Conservation (phyloP, 2,329 filamentous ascomycete species). For the Tolypocladium album region DNA sequence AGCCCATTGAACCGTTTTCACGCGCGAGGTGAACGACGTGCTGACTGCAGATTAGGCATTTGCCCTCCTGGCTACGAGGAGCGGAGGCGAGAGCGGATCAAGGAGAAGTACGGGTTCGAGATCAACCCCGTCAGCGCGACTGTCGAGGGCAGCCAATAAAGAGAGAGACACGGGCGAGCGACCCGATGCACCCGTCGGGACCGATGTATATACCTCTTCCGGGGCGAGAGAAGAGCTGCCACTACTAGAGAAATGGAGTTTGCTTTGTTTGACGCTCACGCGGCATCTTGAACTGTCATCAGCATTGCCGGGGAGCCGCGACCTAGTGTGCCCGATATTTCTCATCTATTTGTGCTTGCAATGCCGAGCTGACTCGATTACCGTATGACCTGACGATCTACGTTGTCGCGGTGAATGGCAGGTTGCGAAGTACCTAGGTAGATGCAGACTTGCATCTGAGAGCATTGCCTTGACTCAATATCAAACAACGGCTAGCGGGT, state of each 20-base stretch:
- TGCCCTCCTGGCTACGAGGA: conserved; percentile 74
- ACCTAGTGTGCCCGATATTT: neutral
- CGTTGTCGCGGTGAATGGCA: neutral
- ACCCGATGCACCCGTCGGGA: conserved; percentile 6
- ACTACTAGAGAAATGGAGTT: conserved; percentile 30
- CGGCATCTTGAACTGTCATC: neutral
- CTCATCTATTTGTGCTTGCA: conserved; percentile 8
- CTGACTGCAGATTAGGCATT: conserved; percentile 47
- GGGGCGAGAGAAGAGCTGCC: conserved; percentile 21
- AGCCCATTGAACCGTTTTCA: neutral
- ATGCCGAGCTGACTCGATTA: neutral
- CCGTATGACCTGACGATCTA: conserved; percentile 4
- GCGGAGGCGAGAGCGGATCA: conserved; percentile 68
- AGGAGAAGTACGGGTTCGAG: conserved; percentile 81
- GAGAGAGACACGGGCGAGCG: conserved; percentile 2
- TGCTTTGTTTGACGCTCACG: conserved; percentile 13
- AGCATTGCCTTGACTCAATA: neutral
- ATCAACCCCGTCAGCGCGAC: conserved; percentile 54
- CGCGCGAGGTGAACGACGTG: neutral
- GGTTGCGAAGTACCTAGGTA: neutral
- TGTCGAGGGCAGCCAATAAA: conserved; percentile 31
- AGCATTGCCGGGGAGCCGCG: neutral
- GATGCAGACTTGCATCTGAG: neutral
- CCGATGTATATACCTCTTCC: conserved; percentile 25
- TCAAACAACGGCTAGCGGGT: neutral